Conservation (phyloP, 2,329 filamentous ascomycete species). For the Xylariaceae sp. region DNA sequence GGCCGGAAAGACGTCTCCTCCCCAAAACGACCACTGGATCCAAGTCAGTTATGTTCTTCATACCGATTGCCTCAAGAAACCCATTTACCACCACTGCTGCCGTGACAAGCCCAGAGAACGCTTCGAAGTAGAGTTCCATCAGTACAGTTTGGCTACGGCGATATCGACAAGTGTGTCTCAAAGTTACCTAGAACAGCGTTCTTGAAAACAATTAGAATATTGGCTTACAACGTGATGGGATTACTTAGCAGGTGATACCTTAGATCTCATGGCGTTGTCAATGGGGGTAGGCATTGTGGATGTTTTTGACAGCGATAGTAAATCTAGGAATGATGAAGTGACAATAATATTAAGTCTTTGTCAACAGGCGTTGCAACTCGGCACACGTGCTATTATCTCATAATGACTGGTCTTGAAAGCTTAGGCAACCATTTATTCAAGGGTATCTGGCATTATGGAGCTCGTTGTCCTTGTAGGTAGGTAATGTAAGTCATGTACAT, state of each 20-base stretch:
- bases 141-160: constrained; percentile 16
- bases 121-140: constrained; percentile 42
- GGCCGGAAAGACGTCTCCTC: constrained; percentile 76
- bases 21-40: constrained; percentile 73
- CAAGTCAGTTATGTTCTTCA: neutral
- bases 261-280: constrained; percentile 67
- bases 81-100: constrained; percentile 62
- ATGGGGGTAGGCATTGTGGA: constrained; percentile 65
- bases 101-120: constrained; percentile 78
- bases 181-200: constrained; percentile 66
- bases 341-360: neutral
- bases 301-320: neutral
- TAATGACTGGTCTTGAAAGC: neutral
- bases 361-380: constrained; percentile 4
- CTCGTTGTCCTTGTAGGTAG: neutral
- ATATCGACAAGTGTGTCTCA: constrained; percentile 1
- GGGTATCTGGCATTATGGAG: neutral
- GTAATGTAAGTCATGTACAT: neutral
- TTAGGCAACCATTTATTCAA: constrained; percentile 24
- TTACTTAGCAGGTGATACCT: constrained; percentile 43
- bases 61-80: neutral
- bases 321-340: neutral
- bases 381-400: constrained; percentile 8
- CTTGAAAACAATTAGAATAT: constrained; percentile 39
- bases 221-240: neutral